Evolutionary conservation across 306 rosid genomes (phyloP), one percentile per base, ranked within the genome.

Genomic region (Myrica gale): DNA sequence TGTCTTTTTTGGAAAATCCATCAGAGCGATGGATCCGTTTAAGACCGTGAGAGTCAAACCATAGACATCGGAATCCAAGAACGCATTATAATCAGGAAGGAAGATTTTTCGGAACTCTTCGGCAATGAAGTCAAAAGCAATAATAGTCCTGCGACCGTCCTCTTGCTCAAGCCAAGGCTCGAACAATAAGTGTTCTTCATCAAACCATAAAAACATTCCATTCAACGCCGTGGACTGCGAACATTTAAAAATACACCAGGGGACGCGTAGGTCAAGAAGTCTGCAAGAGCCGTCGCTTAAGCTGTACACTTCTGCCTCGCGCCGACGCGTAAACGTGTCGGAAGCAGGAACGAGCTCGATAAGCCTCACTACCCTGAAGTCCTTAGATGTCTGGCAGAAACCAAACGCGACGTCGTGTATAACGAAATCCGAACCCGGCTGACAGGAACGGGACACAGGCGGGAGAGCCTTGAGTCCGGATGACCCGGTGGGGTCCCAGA

Each of bases 201-300:
- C 5, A 21, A 19, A 20, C 63, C 63, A 57, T 21, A 57, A 20
- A 20, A 57, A 57, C 8, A 57, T 1, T 11, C 37, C 63, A 20
- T 57, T 10, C 63, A 57, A 57, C 0, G 63, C 11, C 10, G 63
- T 4, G 63, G 13, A 4, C 56, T 1, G 17, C 56, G 56, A 15
- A 52, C 0, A 1, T 1, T 0, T 1, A 52, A 0, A 1, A 0
- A 52, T 3, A 4, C 1, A 1, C 4, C 15, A 16, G 19, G 0
- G 4, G 6, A 15, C 6, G 20, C 19, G 4, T 16, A 15, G 1
- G 15, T 52, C 56, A 52, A 57, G 9, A 13, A 0, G 37, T 57
- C 63, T 57, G 15, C 63, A 57, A 21, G 16, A 57, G 9, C 63
- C 63, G 4, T 2, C 3, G 26, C 13, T 57, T 20, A 20, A 5